Evolutionary conservation across 306 rosid species (phyloP).

Genomic region (Castanopsis chinensis): DNA sequence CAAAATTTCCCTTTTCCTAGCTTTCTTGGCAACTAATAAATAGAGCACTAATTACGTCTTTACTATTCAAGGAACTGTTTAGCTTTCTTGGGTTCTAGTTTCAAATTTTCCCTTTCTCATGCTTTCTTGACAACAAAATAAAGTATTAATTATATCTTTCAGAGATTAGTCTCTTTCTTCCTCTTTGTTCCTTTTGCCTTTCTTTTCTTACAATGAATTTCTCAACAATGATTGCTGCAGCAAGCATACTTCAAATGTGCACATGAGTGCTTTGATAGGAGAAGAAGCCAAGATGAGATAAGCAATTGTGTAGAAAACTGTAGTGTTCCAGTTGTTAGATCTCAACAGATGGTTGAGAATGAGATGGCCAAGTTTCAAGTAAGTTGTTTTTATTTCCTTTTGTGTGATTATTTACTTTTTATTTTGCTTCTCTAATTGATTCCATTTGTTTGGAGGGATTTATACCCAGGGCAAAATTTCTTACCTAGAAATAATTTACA

Average conservation of each 20-base stretch:
- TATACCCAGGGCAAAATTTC: not conserved
- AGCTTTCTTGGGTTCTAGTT: not conserved
- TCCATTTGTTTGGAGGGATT: not conserved
- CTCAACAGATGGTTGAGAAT: conserved; percentile 73
- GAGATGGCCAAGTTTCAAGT: conserved; percentile 97
- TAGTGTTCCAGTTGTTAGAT: conserved; percentile 67
- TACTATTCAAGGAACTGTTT: not conserved
- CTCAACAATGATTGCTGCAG: conserved; percentile 42
- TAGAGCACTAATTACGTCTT: not conserved
- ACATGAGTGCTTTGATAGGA: conserved; percentile 82
- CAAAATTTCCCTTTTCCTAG: not conserved
- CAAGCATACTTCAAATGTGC: conserved; percentile 96
- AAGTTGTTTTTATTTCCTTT: conserved; percentile 15
- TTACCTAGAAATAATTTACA: not conserved
- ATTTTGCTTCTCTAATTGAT: conserved; percentile 1
- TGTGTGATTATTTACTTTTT: not conserved
- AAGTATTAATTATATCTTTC: not conserved
- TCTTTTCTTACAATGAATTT: conserved; percentile 8
- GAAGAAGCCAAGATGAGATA: conserved; percentile 72
- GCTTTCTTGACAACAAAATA: not conserved
- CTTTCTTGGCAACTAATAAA: not conserved
- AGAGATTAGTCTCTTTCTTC: not conserved
- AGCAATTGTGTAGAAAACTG: conserved; percentile 73
- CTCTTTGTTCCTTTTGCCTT: not conserved
- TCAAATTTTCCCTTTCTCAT: not conserved